Conservation (phyloP, 176 grass and related monocot genomes). For the Carex scoparia region DNA sequence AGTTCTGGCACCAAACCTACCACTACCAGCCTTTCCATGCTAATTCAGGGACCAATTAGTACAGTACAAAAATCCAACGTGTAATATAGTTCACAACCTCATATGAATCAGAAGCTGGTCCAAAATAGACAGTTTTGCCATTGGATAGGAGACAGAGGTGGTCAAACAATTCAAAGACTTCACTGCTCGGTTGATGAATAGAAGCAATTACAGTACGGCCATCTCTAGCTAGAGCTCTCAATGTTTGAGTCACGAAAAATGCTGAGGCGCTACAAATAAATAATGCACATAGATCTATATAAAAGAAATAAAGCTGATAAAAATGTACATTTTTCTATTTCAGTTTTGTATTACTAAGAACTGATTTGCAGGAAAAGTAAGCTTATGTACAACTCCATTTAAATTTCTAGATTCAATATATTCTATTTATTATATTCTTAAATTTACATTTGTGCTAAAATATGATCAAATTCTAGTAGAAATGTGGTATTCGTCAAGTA, state of each 20-base stretch:
- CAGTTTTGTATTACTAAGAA: background rate
- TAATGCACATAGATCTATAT: background rate
- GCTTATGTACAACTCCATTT: background rate
- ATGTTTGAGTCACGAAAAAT: constrained; percentile 88
- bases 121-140: constrained; percentile 88
- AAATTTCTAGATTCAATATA: background rate
- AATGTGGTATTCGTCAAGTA: too few relatives aligned
- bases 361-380: background rate
- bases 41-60: background rate
- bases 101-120: constrained; percentile 64
- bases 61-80: background rate
- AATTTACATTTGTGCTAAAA: background rate
- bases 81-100: constrained; percentile 38
- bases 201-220: constrained; percentile 84
- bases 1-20: background rate
- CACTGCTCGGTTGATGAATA: constrained; percentile 92
- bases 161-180: constrained; percentile 92
- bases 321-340: background rate
- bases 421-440: background rate
- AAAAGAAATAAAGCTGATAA: background rate
- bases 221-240: constrained; percentile 73
- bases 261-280: constrained; percentile 66
- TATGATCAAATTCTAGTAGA: too few relatives aligned
- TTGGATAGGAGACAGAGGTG: constrained; percentile 78
- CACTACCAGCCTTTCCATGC: background rate